Base-by-base conservation (phyloP, 73 alveolate genomes). In the Uronychia setigera region DNA sequence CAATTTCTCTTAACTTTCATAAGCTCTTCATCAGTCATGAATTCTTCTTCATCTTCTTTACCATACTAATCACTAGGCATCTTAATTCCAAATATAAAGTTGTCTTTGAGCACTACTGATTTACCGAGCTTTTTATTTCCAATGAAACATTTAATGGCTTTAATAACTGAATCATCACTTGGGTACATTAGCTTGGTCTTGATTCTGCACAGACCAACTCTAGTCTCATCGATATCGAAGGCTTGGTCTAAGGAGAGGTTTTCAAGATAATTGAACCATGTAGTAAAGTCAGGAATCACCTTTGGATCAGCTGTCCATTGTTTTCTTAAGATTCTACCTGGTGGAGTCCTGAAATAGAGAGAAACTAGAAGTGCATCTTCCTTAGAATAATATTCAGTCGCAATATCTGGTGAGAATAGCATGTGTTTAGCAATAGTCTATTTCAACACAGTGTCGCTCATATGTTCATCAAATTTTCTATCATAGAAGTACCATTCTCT, bases 121-220 rank as follows among this genome's bases (percentile, higher is more conserved):
- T 94, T 79, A 29, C 93, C 92, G 79, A 92, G 75, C 46, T 87
- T 84, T 35, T 95, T 92, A 78, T 86, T 85, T 34, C 98, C 97
- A 80, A 97, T 90, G 28, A 89, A 60, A 87, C 86, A 92, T 80
- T 96, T 96, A 5, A 93, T 89, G 26, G 95, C 93, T 33, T 80
- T 80, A 32, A 94, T 82, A 13, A 96, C 89, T 0, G 98, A 93
- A 86, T 97, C 95, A 85, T 97, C 99, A 13, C 96, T 87, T 29
- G 99, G 99, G 80, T 93, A 97, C 96, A 97, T 87, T 58, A 88
- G 91, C 86, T 96, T 97, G 13, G 94, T 84, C 75, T 96, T 92
- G 80, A 92, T 96, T 35, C 88, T 83, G 35, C 95, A 76, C 76
- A 88, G 87, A 33, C 99, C 99, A 26, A 95, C 97, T 77, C 91